Conservation (phyloP, 345 rosid species). For the Pugionium dolabratum region DNA sequence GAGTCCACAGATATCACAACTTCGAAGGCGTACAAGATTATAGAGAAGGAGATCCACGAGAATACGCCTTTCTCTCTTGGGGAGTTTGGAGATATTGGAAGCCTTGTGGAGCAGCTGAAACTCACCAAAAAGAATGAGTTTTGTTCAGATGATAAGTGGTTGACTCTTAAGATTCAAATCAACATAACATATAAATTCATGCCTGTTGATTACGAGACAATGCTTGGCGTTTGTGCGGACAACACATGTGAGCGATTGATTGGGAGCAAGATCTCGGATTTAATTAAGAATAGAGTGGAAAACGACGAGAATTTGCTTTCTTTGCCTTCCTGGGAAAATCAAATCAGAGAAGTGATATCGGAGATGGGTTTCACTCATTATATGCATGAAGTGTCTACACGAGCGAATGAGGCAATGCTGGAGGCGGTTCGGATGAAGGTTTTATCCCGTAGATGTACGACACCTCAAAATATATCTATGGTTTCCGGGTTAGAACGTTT, state of each 20-base stretch:
- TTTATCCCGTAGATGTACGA: background rate
- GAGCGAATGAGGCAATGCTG: conserved; percentile 11
- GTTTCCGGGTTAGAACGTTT: background rate
- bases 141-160: conserved; percentile 23
- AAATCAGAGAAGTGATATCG: conserved; percentile 2
- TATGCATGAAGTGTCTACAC: background rate
- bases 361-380: background rate
- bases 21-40: conserved; percentile 10
- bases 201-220: conserved; percentile 8
- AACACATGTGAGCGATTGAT: background rate
- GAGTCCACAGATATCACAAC: background rate
- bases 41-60: conserved; percentile 9
- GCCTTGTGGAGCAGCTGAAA: background rate
- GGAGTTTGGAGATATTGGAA: background rate
- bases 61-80: background rate
- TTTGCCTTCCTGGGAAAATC: conserved; percentile 12
- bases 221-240: background rate
- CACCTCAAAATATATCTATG: conserved; percentile 5
- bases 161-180: conserved; percentile 11
- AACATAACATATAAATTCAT: background rate
- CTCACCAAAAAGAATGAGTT: background rate
- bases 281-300: conserved; percentile 31
- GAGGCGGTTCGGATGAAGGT: conserved; percentile 13
- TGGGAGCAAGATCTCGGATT: conserved; percentile 1
- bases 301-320: conserved; percentile 9